Conservation (phyloP, 495 filamentous ascomycete genomes). For the Aspergillus coremiiformis region DNA sequence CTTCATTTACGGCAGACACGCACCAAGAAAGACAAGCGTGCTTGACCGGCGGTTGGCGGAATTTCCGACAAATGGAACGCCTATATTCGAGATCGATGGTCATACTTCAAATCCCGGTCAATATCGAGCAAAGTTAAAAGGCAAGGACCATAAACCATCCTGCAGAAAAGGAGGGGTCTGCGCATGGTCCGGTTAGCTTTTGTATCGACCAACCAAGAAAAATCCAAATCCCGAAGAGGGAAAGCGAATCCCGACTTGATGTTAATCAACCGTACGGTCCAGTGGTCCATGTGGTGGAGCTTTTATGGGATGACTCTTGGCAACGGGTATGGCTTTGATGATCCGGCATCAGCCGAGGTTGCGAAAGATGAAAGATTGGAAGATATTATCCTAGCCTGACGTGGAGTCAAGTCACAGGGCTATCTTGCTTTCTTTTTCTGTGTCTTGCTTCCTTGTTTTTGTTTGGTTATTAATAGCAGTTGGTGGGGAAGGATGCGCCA, state of each 20-base stretch:
- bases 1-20: constrained; percentile 7
- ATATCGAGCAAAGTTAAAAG: neutral
- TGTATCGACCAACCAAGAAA: neutral
- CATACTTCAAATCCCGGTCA: neutral
- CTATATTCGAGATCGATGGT: neutral
- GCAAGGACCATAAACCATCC: neutral
- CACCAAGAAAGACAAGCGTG: constrained; percentile 46
- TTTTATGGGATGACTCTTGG: constrained; percentile 1
- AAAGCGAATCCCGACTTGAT: constrained; percentile 11
- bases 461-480: neutral
- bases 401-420: neutral
- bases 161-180: neutral
- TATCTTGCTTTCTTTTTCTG: neutral
- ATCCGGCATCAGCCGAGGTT: constrained; percentile 4
- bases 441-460: neutral
- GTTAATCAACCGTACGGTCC: constrained; percentile 5
- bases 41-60: constrained; percentile 37
- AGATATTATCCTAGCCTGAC: neutral
- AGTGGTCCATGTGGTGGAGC: constrained; percentile 1
- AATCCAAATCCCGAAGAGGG: constrained; percentile 2
- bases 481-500: too few species aligned
- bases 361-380: neutral
- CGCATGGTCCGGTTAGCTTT: constrained; percentile 1
- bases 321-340: constrained; percentile 6
- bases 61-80: neutral